Base-by-base conservation (phyloP, 169 alveolate species). In the Plasmodium vinckei region DNA sequence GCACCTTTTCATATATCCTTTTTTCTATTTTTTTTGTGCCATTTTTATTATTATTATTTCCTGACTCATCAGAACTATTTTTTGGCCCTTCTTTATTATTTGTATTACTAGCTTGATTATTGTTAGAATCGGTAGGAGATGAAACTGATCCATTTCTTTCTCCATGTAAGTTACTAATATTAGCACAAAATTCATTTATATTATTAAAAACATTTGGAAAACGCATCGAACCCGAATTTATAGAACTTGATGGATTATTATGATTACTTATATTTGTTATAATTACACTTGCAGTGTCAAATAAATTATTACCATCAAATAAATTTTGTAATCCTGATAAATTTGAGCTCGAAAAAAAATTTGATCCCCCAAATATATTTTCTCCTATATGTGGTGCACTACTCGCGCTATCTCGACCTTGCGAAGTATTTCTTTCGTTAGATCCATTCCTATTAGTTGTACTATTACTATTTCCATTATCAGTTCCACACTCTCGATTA, bases 1-100 rank as follows among this genome's bases (percentile, higher is more conserved):
- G 15, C 0, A 75, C 73, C 19, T 61, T 75, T 46, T 75, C 88
- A 56, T 75, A 75, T n/a, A 75, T 61, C 27, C 88, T 53, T 15
- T 75, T 75, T 49, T 75, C 88, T 21, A 44, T 75, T 17, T 75
- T 75, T 44, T 75, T 75, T 0, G 69, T 51, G 1, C 59, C 59
- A 51, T 15, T 51, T 4, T 15, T 51, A 9, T 15, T 13, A 9
- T 15, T 13, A 15, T 51, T 15, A 13, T 51, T 51, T 51, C 59
- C 59, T 9, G 7, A 0, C 0, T 51, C 59, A 12, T 15, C 59
- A 51, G 23, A 13, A 13, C 0, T 6, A 13, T 51, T 15, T 51
- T 51, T 12, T 7, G 9, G 19, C 0, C 6, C 21, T 51, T 51
- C 59, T 15, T 51, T 51, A 51, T 51, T 2, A 51, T 13, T 15